Evolutionary conservation across 176 grass and related monocot genomes (phyloP).

Genomic region (Calamus simplicifolius): DNA sequence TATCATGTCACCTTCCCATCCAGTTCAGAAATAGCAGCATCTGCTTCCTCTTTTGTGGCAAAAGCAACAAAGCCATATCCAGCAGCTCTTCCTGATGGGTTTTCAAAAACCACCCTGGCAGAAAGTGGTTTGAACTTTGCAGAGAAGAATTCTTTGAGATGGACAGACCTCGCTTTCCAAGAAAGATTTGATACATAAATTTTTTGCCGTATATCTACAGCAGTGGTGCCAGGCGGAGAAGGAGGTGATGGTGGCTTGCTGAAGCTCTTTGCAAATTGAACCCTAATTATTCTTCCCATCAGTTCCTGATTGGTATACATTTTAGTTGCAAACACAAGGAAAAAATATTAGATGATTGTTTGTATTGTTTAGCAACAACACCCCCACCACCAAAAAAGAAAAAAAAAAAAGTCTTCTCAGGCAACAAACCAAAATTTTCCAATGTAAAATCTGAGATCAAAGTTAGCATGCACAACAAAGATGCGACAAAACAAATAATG

Average conservation of each 20-base stretch:
- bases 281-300: constrained; percentile 59
- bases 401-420: neutral
- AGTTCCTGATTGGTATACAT: constrained; percentile 42
- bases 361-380: neutral
- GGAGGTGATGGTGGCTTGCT: constrained; percentile 52
- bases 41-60: constrained; percentile 63
- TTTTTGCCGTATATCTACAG: constrained; percentile 27
- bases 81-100: constrained; percentile 39
- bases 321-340: too few species aligned
- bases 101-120: constrained; percentile 53
- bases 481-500: too few species aligned
- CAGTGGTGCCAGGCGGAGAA: constrained; percentile 24
- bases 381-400: neutral
- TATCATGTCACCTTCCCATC: constrained; percentile 60
- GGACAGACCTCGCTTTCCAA: constrained; percentile 65
- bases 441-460: neutral
- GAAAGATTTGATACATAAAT: constrained; percentile 93
- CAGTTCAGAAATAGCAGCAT: constrained; percentile 63
- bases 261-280: constrained; percentile 76
- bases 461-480: too few species aligned
- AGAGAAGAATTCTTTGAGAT: constrained; percentile 69
- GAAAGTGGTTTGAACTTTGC: constrained; percentile 49
- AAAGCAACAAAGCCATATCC: constrained; percentile 94
- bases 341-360: too few species aligned
- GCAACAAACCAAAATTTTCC: neutral